Evolutionary conservation across 2,329 filamentous ascomycete genomes (phyloP).

Genomic region (Cladosporium sp.): DNA sequence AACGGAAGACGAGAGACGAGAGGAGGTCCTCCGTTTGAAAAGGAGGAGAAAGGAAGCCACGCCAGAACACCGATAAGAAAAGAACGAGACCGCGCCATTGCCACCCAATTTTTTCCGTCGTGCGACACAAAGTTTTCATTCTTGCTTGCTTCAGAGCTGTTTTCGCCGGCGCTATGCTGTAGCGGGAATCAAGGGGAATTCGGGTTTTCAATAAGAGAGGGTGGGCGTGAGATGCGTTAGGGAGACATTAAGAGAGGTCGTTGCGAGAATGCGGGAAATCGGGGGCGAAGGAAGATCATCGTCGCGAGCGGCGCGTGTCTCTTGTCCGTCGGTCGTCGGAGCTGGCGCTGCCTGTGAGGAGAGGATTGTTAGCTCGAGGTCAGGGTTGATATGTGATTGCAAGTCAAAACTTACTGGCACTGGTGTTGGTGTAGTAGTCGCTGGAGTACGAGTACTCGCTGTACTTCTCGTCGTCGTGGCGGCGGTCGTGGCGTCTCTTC

Average conservation of each 20-base stretch:
- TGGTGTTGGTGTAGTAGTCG: slow-evolving; percentile 43
- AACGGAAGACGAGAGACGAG: neutral
- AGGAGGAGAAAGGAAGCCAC: neutral
- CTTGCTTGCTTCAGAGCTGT: neutral
- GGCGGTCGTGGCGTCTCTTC: slow-evolving; percentile 35
- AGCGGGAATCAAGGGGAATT: neutral
- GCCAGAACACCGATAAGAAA: neutral
- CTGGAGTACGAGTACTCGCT: slow-evolving; percentile 36
- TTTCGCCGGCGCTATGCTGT: slow-evolving; percentile 12
- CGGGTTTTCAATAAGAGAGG: neutral
- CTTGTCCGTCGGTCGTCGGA: slow-evolving; percentile 40
- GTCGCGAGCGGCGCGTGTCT: slow-evolving; percentile 27
- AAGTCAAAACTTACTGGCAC: slow-evolving; percentile 38
- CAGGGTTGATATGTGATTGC: neutral
- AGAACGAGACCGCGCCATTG: neutral
- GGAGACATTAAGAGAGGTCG: neutral
- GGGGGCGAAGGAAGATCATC: slow-evolving; percentile 2
- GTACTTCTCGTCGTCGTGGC: slow-evolving; percentile 37
- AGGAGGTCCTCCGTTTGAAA: neutral
- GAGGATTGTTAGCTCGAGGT: slow-evolving; percentile 18
- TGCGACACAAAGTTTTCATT: no score
- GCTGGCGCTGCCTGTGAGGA: slow-evolving; percentile 36
- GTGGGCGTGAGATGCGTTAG: slow-evolving; percentile 7
- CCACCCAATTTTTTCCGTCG: no score
- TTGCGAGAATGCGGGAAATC: neutral